A percentile compares a stretch with the other conserved stretches of the same genome.
Evolutionary conservation across 2,329 filamentous ascomycete genomes (phyloP).

Genomic region (Trematosphaeria pertusa): DNA sequence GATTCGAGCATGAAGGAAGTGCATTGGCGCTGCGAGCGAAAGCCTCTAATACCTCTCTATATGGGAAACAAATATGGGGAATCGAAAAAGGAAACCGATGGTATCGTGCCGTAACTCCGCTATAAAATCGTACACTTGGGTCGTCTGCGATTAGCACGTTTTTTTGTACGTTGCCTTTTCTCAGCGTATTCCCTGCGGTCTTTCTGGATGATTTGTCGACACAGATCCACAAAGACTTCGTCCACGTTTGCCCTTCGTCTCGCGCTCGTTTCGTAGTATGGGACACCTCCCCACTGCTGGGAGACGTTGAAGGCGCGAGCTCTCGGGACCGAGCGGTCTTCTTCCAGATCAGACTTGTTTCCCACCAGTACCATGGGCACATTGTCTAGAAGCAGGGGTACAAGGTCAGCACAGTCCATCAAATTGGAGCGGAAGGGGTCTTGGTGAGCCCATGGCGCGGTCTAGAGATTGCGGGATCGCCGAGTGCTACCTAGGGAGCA

Average conservation of each 20-base stretch:
- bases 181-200: constrained; percentile 60
- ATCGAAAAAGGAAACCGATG: constrained; percentile 10
- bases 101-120: constrained; percentile 8
- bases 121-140: constrained; percentile 25
- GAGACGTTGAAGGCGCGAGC: constrained; percentile 83
- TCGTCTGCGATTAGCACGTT: constrained; percentile 1
- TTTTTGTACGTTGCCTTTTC: not conserved
- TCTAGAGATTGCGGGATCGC: no score
- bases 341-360: constrained; percentile 84
- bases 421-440: no score
- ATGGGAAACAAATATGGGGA: constrained; percentile 8
- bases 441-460: no score
- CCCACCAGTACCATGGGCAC: constrained; percentile 89
- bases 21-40: constrained; percentile 14
- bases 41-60: constrained; percentile 25
- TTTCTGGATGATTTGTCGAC: constrained; percentile 80
- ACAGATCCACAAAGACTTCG: constrained; percentile 86
- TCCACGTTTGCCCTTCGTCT: constrained; percentile 85
- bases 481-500: no score
- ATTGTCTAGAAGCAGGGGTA: constrained; percentile 62
- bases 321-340: constrained; percentile 79
- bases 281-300: constrained; percentile 84
- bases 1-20: no score
- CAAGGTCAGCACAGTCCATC: not conserved
- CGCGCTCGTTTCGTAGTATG: constrained; percentile 90